phyloP scores from a whole-genome alignment of 306 rosid species.

The Cucurbita ficifolia region DNA sequence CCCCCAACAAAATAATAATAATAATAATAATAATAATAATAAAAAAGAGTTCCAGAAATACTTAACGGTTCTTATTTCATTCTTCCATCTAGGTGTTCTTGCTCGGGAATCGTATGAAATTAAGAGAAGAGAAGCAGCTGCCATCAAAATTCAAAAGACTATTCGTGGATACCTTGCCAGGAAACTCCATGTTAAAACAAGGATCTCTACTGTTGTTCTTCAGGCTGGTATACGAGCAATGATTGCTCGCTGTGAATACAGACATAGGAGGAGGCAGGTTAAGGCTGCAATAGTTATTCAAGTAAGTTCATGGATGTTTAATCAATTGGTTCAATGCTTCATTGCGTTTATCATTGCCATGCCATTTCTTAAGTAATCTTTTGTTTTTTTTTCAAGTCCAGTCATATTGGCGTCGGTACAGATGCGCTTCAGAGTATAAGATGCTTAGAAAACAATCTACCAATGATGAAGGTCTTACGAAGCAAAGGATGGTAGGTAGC shows the following conservation, averaged over 20 bases:
- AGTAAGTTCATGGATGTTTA: constrained; percentile 30
- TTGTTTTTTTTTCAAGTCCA: constrained; percentile 10
- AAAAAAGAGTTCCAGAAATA: not conserved
- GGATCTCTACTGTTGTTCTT: constrained; percentile 29
- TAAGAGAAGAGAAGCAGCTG: constrained; percentile 37
- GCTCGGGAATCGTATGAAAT: constrained; percentile 35
- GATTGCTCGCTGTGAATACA: constrained; percentile 33
- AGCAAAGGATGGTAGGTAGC: constrained; percentile 22
- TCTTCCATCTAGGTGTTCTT: constrained; percentile 45
- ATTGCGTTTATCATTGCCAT: not conserved
- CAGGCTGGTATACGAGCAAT: constrained; percentile 48
- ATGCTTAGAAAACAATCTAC: constrained; percentile 23
- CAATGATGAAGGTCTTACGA: constrained; percentile 14
- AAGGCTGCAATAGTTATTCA: constrained; percentile 31
- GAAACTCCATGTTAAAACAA: constrained; percentile 22
- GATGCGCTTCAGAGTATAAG: constrained; percentile 29
- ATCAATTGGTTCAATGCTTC: not conserved
- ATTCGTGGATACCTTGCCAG: constrained; percentile 38
- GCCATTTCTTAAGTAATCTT: not conserved
- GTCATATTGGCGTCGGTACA: constrained; percentile 36
- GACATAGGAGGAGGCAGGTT: constrained; percentile 29
- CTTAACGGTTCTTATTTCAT: not conserved
- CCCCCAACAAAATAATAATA: not conserved
- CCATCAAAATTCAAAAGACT: constrained; percentile 50
- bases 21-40: not conserved